phyloP scores from a whole-genome alignment of 306 rosid genomes.

The Lathyrus aphaca region DNA sequence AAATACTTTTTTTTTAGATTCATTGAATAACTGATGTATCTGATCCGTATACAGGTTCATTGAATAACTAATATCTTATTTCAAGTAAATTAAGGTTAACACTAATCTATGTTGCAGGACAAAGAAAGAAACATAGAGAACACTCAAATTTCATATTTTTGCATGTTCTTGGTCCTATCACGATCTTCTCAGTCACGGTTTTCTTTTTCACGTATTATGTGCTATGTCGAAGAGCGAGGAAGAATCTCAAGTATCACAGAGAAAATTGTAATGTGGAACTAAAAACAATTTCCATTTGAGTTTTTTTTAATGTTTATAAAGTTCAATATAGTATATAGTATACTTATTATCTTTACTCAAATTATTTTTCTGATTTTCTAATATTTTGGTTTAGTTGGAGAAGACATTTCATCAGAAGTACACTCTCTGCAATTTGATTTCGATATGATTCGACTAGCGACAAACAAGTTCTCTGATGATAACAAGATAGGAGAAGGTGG shows the following conservation, averaged over 20 bases:
- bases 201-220: slow-evolving; percentile 20
- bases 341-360: background rate
- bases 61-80: background rate
- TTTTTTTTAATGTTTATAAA: slow-evolving; percentile 1
- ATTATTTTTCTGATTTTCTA: background rate
- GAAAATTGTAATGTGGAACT: slow-evolving; percentile 33
- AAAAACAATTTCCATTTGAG: background rate
- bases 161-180: background rate
- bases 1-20: too few species aligned
- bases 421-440: slow-evolving; percentile 38
- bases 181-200: background rate
- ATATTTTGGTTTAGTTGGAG: slow-evolving; percentile 27
- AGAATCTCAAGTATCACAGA: slow-evolving; percentile 1
- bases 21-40: too few species aligned
- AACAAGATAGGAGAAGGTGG: slow-evolving; percentile 47
- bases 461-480: slow-evolving; percentile 41
- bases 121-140: background rate
- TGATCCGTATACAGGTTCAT: too few species aligned
- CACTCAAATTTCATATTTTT: background rate
- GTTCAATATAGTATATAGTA: slow-evolving; percentile 1
- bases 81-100: slow-evolving; percentile 1
- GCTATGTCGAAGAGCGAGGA: slow-evolving; percentile 19
- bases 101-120: slow-evolving; percentile 29
- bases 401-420: slow-evolving; percentile 32
- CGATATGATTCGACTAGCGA: slow-evolving; percentile 31